These are phyloP conservation scores for Rhododendron williamsianum DNA, from an alignment of 148 eudicot species.

Conservation along the genomic window DNA sequence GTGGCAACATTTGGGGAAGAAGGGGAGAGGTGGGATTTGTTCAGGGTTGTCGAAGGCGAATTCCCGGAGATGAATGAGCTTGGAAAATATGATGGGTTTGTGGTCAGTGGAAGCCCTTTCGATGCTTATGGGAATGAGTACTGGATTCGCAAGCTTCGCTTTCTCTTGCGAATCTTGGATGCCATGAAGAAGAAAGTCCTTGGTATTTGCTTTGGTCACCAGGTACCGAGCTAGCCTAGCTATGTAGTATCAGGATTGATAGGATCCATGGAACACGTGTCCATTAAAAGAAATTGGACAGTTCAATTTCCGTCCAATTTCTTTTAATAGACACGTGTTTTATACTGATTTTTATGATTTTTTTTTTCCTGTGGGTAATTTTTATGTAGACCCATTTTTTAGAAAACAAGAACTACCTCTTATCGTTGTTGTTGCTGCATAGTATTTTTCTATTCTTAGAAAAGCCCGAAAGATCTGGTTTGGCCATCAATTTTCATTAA, in stretches of 20 bases:
- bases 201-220: conserved; percentile 84
- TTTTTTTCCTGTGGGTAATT: not conserved
- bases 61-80: conserved; percentile 48
- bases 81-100: conserved; percentile 57
- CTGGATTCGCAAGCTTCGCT: conserved; percentile 66
- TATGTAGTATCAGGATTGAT: too few species aligned
- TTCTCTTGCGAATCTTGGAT: conserved; percentile 43
- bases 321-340: too few species aligned
- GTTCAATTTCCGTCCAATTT: too few species aligned
- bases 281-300: too few species aligned
- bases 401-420: not conserved
- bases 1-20: conserved; percentile 42
- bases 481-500: not conserved
- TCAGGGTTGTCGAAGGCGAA: conserved; percentile 56
- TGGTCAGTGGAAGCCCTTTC: conserved; percentile 63
- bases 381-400: not conserved
- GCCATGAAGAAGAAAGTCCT: conserved; percentile 59
- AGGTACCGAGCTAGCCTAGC: conserved; percentile 23
- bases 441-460: not conserved
- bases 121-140: conserved; percentile 63
- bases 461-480: not conserved
- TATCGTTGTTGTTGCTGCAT: not conserved
- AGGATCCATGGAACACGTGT: too few species aligned
- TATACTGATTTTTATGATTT: not conserved
- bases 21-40: conserved; percentile 72